Percentiles rank a stretch among this genome's conserved stretches.
Evolutionary conservation across 352 stramenopile genomes (phyloP).

Genomic region (Blastocystis sp.): DNA sequence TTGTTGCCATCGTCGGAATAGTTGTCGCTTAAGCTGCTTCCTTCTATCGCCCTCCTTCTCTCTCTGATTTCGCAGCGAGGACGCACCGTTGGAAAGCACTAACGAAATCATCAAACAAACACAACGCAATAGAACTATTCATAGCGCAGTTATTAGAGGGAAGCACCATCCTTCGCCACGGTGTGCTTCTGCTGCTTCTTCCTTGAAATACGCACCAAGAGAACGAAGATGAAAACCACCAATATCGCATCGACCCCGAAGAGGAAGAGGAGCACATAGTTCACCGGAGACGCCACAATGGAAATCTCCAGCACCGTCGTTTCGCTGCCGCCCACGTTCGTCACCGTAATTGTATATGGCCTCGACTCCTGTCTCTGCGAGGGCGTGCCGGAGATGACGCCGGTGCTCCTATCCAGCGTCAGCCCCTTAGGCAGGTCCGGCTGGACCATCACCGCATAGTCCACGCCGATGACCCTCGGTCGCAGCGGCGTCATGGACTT

Average conservation of each 20-base stretch:
- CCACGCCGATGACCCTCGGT: not conserved
- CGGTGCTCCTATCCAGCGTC: slow-evolving; percentile 17
- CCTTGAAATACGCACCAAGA: too few species aligned
- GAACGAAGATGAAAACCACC: too few species aligned
- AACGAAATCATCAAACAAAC: slow-evolving; percentile 25
- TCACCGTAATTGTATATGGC: slow-evolving; percentile 24
- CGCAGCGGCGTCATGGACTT: not conserved
- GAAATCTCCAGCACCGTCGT: not conserved
- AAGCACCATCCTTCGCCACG: too few species aligned
- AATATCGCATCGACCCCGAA: too few species aligned
- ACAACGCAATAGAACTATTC: not conserved
- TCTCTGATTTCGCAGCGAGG: too few species aligned
- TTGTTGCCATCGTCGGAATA: slow-evolving; percentile 47
- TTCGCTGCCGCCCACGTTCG: slow-evolving; percentile 8
- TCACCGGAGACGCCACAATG: not conserved
- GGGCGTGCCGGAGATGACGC: slow-evolving; percentile 31
- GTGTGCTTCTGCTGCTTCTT: too few species aligned
- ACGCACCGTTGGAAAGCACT: too few species aligned
- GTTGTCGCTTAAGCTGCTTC: not conserved
- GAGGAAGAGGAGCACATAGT: not conserved
- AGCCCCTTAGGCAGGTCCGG: slow-evolving; percentile 26
- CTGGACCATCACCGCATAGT: not conserved
- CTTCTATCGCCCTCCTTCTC: not conserved
- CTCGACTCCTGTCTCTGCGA: not conserved
- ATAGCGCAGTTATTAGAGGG: too few species aligned